Evolutionary conservation across 225 moss, liverwort and hornwort species (phyloP), one percentile per base, ranked within the genome.

Genomic region (Bryum argenteum): DNA sequence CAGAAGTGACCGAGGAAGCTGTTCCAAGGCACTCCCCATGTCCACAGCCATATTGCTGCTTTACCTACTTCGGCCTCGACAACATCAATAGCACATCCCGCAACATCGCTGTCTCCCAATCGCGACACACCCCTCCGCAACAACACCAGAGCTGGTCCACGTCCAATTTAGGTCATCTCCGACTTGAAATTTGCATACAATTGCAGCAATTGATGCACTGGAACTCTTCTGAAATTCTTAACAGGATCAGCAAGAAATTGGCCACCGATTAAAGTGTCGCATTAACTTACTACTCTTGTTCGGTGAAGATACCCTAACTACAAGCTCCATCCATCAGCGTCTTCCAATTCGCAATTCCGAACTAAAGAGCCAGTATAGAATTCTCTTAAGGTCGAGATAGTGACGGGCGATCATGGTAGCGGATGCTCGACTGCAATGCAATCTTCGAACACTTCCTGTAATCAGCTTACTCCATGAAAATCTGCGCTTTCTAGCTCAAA

Each of bases 1-100:
- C 83, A 91, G 58, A 11, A 95, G 77, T 11, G 79, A 61, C 61
- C 79, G 67, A 42, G 95, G 95, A 26, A 95, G 77, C 59, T 63
- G 82, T 79, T 89, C 95, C 68, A 95, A 71, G 12, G 69, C 51
- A 52, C 79, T 77, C 65, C 84, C 82, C 77, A 33, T 58, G 37
- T 60, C 87, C 79, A 55, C 59, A 26, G 23, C 72, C 84, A 75
- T 57, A 3, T 5, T 59, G 42, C 58, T 74, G 42, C 58, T 74
- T 42, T 48, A 48, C 45, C 33, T 56, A 39, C 17, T 61, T 61
- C 66, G 42, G 41, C 61, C 65, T 56, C 58, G 8, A 37, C 5
- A 44, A 26, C 18, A 24, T 54, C 39, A 26, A 22, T 14, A 24
- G 7, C 15, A 70, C 40, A 55, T 18, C 74, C 41, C 21, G 15